A percentile compares a stretch with the other conserved stretches of the same genome.
Evolutionary conservation across 148 eudicot genomes (phyloP).

Genomic region (Rhododendron vialii): DNA sequence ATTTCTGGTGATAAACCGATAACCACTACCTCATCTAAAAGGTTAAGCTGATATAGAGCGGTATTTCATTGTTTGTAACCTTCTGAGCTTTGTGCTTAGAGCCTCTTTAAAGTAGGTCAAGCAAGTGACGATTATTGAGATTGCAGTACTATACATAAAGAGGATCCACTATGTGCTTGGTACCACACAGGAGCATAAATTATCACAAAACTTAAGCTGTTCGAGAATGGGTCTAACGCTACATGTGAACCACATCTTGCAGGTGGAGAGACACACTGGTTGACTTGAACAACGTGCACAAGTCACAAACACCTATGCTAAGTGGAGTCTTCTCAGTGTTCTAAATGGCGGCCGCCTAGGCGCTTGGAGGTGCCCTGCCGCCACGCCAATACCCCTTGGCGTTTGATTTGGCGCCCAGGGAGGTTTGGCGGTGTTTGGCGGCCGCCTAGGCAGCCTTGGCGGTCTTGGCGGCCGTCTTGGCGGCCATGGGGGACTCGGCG

Average conservation of each 20-base stretch:
- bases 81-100: neutral
- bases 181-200: neutral
- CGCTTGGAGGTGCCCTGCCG: too few species aligned
- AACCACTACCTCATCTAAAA: neutral
- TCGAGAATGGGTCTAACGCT: neutral
- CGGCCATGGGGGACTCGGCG: too few species aligned
- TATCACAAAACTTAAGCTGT: neutral
- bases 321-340: neutral
- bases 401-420: too few species aligned
- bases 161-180: neutral
- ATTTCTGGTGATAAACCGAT: neutral
- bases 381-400: too few species aligned
- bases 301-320: neutral
- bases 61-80: neutral
- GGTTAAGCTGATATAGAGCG: neutral
- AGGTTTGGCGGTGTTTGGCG: too few species aligned
- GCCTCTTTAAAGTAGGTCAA: neutral
- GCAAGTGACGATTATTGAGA: neutral
- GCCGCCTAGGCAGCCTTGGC: too few species aligned
- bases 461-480: too few species aligned
- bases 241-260: neutral
- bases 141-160: neutral
- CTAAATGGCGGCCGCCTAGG: too few species aligned
- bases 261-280: neutral
- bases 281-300: neutral